Base-by-base conservation (phyloP, 2,329 filamentous ascomycete genomes). In the Catunica adiposa region DNA sequence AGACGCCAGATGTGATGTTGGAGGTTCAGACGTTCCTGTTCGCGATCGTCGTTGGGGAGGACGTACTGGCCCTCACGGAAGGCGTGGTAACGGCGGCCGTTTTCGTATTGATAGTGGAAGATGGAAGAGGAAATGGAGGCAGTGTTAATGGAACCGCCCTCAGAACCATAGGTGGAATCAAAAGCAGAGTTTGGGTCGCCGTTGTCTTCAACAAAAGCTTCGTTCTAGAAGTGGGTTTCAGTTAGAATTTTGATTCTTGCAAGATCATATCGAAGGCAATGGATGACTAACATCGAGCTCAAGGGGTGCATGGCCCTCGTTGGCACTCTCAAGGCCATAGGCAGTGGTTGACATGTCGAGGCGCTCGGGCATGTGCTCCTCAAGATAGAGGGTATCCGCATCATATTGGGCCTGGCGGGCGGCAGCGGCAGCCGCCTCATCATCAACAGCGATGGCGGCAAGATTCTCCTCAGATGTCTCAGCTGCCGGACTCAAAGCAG, bases 1-100 rank as follows among this genome's bases (percentile, higher is more conserved):
- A 74, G 57, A 51, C 71, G 72, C 63, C 74, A 72, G 61, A 79
- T 70, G 61, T 77, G 71, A 63, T 79, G 75, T 61, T 76, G 73
- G 60, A 76, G 65, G 59, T 80, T 74, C 15, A 78, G 67, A 11
- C 76, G 73, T 60, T 77, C 73, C 52, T 76, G 67, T 62, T 80
- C 77, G 58, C 68, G 64, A 59, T 74, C 71, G 62, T 78, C 75
- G 63, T 77, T 78, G 53, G 75, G 75, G 14, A 68, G 60, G 51
- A 67, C 61, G 54, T 71, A 71, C 15, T 67, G 62, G 7, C 74
- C 74, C 26, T 73, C 68, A 34, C 69, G 68, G 60, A 70, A 73
- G 47, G 67, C 68, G 59, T 74, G 71, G 53, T 77, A 77, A 3
- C 72, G 65, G 0, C 74, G 67, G 2, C 73, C 73, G 52, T 75